Percentiles rank a stretch among this genome's conserved stretches.
Conservation (phyloP, 2,329 filamentous ascomycete genomes). For the Neofusicoccum parvum region DNA sequence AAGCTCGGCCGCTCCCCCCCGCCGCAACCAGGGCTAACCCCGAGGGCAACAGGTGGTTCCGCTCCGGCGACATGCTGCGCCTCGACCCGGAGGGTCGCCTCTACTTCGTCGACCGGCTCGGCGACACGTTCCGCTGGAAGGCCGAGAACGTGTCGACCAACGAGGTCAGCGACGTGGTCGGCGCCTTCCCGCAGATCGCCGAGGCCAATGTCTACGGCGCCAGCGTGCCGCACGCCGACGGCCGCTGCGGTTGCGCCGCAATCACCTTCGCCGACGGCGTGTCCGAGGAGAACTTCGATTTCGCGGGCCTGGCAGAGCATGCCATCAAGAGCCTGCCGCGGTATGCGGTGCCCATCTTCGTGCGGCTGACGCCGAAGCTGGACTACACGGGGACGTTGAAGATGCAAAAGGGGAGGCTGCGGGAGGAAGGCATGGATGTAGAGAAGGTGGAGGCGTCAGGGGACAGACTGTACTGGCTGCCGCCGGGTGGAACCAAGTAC, state of each 20-base stretch:
- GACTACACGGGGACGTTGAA: constrained; percentile 52
- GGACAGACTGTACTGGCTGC: constrained; percentile 47
- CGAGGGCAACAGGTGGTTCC: constrained; percentile 42
- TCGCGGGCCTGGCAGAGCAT: constrained; percentile 42
- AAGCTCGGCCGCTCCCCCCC: constrained; percentile 22
- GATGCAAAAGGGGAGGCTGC: constrained; percentile 47
- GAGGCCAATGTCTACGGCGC: constrained; percentile 55
- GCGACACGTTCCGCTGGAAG: constrained; percentile 55
- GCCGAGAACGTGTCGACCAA: constrained; percentile 52
- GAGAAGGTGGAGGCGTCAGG: constrained; percentile 38
- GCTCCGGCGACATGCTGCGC: constrained; percentile 51
- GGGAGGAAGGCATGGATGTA: constrained; percentile 47
- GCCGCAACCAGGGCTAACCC: too few species aligned
- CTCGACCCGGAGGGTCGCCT: constrained; percentile 49
- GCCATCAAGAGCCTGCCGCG: constrained; percentile 43
- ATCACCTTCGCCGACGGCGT: constrained; percentile 32
- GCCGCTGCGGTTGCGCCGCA: constrained; percentile 59
- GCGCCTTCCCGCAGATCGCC: constrained; percentile 46
- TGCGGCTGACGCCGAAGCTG: constrained; percentile 42
- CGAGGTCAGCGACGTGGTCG: constrained; percentile 50
- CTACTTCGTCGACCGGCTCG: constrained; percentile 53
- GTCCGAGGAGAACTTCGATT: constrained; percentile 35
- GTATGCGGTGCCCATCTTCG: constrained; percentile 50
- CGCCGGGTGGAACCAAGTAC: constrained; percentile 36
- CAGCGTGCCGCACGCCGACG: constrained; percentile 49